phyloP scores from a whole-genome alignment of 345 rosid genomes.

The Moricandia moricandioides region DNA sequence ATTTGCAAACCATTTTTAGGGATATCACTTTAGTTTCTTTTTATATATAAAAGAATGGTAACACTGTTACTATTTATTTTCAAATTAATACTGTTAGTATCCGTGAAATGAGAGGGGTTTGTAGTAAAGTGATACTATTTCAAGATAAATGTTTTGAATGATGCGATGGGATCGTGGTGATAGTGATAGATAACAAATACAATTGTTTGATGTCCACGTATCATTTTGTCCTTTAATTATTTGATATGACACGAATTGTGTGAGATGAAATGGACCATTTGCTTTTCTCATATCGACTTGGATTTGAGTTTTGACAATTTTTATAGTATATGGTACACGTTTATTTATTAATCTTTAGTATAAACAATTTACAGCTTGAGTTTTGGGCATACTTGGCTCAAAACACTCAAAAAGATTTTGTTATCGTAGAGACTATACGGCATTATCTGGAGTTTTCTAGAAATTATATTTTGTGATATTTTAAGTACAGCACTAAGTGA shows the following conservation, averaged over 20 bases:
- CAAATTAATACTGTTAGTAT: not conserved
- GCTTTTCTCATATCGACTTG: not conserved
- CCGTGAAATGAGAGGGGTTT: not conserved
- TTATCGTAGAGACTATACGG: not conserved
- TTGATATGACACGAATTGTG: conserved; percentile 13
- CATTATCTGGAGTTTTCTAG: not conserved
- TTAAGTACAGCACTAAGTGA: not conserved
- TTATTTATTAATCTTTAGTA: not conserved
- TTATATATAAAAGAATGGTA: not conserved
- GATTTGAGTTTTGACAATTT: not conserved
- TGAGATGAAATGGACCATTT: not conserved
- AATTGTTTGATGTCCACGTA: conserved; percentile 3
- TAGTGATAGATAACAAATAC: conserved; percentile 18
- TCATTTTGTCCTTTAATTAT: not conserved
- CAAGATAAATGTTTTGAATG: not conserved
- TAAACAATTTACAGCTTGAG: not conserved
- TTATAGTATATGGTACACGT: not conserved
- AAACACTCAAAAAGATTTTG: not conserved
- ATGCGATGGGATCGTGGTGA: conserved; percentile 6
- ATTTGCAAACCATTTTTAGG: not conserved
- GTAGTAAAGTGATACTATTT: not conserved
- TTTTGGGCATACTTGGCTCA: not conserved
- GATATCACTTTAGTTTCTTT: not conserved
- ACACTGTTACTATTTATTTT: not conserved
- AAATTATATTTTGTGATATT: not conserved